Base-by-base conservation (phyloP, 345 rosid species). In the Hibiscus mutabilis region DNA sequence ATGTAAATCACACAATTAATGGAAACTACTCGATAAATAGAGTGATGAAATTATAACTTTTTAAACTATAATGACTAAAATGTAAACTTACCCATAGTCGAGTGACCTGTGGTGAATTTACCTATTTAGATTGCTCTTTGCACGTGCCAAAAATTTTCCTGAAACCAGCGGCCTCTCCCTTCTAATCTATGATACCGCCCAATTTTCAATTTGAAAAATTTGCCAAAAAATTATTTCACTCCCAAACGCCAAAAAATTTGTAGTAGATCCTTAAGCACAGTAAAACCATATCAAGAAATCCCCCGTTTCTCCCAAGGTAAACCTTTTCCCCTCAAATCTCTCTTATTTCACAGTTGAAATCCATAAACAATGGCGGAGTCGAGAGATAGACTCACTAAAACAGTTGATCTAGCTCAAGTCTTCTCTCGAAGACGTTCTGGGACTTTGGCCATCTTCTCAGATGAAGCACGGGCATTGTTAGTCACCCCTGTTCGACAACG, bases 331-430 rank as follows among this genome's bases (percentile, higher is more conserved):
- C 44, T 40, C 44, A 40, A 40, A 40, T 9, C 44, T 40, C 44
- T 40, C 12, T 40, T 40, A 12, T 40, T 40, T 40, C 42, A 37
- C 10, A 6, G 42, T 37, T 37, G 42, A 13, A 44, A 29, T 15
- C 66, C 27, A 31, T 1, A 8, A 46, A 1, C 3, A 69, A 89
- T 90, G 97, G 72, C 84, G 33, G 92, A 88, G 76, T 72, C 96
- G 12, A 87, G 99, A 73, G 96, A 92, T 61, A 80, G 99, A 68
- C 52, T 89, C 25, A 60, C 61, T 15, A 82, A 89, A 74, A 78
- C 88, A 0, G 81, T 89, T 0, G 99, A 95, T 60, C 27, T 87
- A 21, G 84, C 86, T 0, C 75, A 73, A 0, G 56, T 80, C 57
- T 87, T 79, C 44, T 76, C 77, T 49, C 84, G 74, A 3, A 63